phyloP scores from a whole-genome alignment of 2,329 filamentous ascomycete species.

The Cladosporium sphaerospermum region DNA sequence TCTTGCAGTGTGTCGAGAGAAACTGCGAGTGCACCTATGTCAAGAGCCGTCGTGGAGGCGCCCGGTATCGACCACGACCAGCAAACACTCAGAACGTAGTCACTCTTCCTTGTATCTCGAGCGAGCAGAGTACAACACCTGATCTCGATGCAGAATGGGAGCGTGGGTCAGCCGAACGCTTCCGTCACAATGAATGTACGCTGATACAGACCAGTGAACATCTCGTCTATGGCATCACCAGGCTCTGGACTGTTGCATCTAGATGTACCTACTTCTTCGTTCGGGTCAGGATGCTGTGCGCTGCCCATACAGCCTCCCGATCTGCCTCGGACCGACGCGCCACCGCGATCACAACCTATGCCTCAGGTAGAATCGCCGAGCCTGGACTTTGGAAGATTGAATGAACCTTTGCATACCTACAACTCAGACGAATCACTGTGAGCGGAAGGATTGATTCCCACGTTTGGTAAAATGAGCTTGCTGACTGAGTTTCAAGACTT shows the following conservation, averaged over 20 bases:
- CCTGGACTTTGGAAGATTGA: neutral
- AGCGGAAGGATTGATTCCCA: neutral
- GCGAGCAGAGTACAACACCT: neutral
- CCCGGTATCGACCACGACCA: neutral
- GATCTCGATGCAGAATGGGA: conserved; percentile 6
- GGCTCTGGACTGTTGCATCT: neutral
- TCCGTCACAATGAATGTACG: neutral
- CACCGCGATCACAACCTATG: neutral
- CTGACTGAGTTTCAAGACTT: conserved; percentile 30
- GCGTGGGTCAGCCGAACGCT: neutral
- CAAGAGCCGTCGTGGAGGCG: conserved; percentile 8
- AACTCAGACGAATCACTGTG: neutral
- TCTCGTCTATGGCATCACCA: conserved; percentile 1
- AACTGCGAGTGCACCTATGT: conserved; percentile 7
- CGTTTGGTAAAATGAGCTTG: neutral
- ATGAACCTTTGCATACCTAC: neutral
- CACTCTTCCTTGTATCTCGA: no score
- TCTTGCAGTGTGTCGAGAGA: neutral
- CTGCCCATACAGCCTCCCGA: neutral
- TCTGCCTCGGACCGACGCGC: neutral
- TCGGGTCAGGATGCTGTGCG: neutral
- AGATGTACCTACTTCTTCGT: neutral
- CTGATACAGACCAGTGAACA: neutral
- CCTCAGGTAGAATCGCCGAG: neutral
- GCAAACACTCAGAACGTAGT: no score